Evolutionary conservation across 495 filamentous ascomycete genomes (phyloP), one percentile per base, ranked within the genome.

Genomic region (Tricharina praecox): DNA sequence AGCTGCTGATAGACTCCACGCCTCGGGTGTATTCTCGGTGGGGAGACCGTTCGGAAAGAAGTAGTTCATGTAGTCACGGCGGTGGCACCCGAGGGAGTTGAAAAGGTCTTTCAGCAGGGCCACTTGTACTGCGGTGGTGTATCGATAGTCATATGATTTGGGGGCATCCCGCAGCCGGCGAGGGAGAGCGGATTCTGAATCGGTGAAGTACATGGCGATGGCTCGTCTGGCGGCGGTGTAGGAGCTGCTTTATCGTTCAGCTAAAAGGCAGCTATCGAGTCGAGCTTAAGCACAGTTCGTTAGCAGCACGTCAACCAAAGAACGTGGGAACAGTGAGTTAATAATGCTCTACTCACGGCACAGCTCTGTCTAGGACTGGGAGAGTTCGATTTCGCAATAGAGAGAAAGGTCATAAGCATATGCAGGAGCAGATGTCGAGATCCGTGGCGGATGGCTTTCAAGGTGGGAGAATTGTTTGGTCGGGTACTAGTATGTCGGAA

Each of bases 31-130:
- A 38, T 37, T 40, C 20, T 49, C 53, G 23, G 55, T 55, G 1
- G 79, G 75, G 3, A 74, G 63, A n/a, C 82, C 82, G 13, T 77
- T 66, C 3, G 85, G 85, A 56, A 97, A 96, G 48, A 95, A 74
- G 13, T 78, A 68, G 24, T 70, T 68, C 50, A 95, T 65, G 53
- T 85, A 77, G 36, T 85, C 77, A 34, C 71, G 67, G 47, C 75
- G 75, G 38, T 84, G 75, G 44, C 72, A 76, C 23, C 81, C 81
- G 49, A 97, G 76, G 28, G 80, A 90, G 64, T 75, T 77, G 65
- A 95, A 95, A 42, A 97, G 81, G 23, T 76, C 73, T 55, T 77
- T 67, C 45, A 90, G 65, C 9, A 97, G 74, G 20, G 77, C 74
- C 47, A 72, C 71, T 37, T 70, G 70, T 11, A 85, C 85, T 33